These are phyloP conservation scores for Globisporangium nunn DNA, from an alignment of 352 stramenopile genomes.

Conservation along the genomic window DNA sequence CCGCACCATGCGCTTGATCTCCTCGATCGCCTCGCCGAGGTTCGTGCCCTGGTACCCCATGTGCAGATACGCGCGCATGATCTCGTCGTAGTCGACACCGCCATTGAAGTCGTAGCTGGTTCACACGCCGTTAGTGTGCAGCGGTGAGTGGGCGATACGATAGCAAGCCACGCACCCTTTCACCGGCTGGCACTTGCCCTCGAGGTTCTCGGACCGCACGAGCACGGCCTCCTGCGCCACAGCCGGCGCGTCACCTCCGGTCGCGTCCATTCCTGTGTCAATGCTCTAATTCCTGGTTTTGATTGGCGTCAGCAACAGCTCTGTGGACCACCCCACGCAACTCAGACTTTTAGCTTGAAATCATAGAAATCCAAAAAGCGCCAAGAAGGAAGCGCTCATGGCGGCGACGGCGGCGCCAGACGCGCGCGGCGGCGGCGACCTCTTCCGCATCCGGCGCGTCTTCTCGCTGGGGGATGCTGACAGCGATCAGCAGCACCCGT, in stretches of 20 bases:
- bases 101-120: conserved; percentile 89
- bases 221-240: conserved; percentile 69
- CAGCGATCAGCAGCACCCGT: not conserved
- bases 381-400: not conserved
- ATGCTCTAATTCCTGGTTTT: not conserved
- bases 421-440: conserved; percentile 39
- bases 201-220: conserved; percentile 69
- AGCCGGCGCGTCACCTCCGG: conserved; percentile 18
- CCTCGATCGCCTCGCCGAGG: conserved; percentile 93
- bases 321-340: no score
- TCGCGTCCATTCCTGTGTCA: not conserved
- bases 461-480: conserved; percentile 21
- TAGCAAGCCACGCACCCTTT: conserved; percentile 17
- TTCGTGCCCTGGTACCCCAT: conserved; percentile 97
- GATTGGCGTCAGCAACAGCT: not conserved
- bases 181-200: conserved; percentile 54
- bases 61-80: conserved; percentile 75
- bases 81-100: conserved; percentile 77
- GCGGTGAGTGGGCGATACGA: not conserved
- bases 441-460: conserved; percentile 76
- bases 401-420: not conserved
- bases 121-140: not conserved
- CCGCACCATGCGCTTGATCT: conserved; percentile 96
- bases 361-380: no score
- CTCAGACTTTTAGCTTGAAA: no score